Conservation (phyloP, 1,284 basidiomycete genomes). For the Ganoderma lingzhi region DNA sequence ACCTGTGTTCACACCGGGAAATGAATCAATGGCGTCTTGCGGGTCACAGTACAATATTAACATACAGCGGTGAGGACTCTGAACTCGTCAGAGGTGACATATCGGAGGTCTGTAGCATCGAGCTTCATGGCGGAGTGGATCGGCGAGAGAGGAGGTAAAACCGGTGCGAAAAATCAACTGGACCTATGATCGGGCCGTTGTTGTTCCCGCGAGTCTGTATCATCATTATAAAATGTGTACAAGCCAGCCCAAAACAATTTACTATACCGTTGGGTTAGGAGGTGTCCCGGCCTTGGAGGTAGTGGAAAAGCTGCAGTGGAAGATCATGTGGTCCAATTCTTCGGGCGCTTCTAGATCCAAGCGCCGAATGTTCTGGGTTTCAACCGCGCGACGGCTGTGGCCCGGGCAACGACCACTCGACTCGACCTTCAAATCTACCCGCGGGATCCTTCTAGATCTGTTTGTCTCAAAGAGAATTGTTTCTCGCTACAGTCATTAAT, state of each 20-base stretch:
- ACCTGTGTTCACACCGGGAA: constrained; percentile 58
- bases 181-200: neutral
- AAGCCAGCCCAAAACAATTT: too few relatives aligned
- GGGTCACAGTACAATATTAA: constrained; percentile 26
- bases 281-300: neutral
- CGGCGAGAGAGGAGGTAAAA: neutral
- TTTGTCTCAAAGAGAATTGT: neutral
- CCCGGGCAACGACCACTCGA: neutral
- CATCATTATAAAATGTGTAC: too few relatives aligned
- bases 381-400: too few relatives aligned
- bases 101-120: constrained; percentile 94
- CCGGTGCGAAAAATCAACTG: neutral
- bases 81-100: constrained; percentile 93
- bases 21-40: neutral
- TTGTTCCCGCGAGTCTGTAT: neutral
- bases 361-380: too few relatives aligned
- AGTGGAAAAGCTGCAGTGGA: constrained; percentile 15
- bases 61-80: constrained; percentile 91
- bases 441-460: neutral
- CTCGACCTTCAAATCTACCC: neutral
- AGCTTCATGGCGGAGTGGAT: constrained; percentile 76
- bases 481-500: neutral
- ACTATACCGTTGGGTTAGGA: too few relatives aligned
- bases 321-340: constrained; percentile 24
- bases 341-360: constrained; percentile 15